Base-by-base conservation (phyloP, 192 early-diverging fungal species). In the Phlyctochytrium arcticum region DNA sequence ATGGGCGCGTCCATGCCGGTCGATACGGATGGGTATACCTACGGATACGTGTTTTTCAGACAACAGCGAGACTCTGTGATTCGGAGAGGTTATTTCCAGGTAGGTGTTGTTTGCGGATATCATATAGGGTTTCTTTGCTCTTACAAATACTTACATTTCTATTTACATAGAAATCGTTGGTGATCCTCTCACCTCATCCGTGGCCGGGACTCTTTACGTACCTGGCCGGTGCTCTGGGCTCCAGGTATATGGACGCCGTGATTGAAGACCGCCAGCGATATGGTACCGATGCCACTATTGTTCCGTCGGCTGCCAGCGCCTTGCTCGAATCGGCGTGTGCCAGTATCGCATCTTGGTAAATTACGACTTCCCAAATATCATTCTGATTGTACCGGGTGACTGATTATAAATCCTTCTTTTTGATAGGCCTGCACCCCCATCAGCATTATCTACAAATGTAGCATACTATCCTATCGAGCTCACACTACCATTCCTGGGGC, bases 31-130 rank as follows among this genome's bases (percentile, higher is more conserved):
- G 81, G 71, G 60, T 79, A 65, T 57, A 76, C 76, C 17, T 92
- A 98, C 73, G 93, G 91, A 30, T 93, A 96, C 78, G 94, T 93
- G 9, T 95, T 94, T 66, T 98, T 98, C 66, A 80, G 94, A 26
- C 94, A 98, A 70, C 87, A 92, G 71, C 83, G 87, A 70, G 94
- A 98, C 71, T 75, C 85, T 10, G 73, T 82, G 27, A 90, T 96
- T 65, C 77, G 88, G 10, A 86, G 95, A 37, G 95, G 95, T 19
- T 96, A 88, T 53, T 93, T 96, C 68, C 95, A 95, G 77, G 82
- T 84, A 62, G 55, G 51, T 42, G n/a, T 34, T 26, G 55, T 34
- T n/a, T 10, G 9, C 27, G 23, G 30, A 9, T 21, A 15, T 57
- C 24, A 44, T 9, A n/a, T 44, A 33, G 31, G 19, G 36, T 61